These are phyloP conservation scores for Inonotus hispidus DNA, from an alignment of 1,284 basidiomycete genomes.

Conservation along the genomic window DNA sequence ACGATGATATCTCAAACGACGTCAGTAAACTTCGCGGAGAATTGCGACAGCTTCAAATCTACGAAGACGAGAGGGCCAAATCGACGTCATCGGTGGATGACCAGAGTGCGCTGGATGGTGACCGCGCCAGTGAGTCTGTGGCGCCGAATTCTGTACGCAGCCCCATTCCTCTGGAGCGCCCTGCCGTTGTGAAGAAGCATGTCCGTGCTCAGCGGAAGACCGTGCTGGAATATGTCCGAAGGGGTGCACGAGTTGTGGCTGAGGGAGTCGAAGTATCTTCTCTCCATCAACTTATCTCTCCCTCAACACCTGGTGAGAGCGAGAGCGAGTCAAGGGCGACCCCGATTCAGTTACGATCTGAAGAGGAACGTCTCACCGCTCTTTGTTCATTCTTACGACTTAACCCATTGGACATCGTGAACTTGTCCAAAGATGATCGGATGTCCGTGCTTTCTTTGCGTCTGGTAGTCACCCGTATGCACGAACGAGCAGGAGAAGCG, in stretches of 20 bases:
- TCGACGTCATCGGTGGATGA: constrained; percentile 19
- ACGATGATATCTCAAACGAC: constrained; percentile 34
- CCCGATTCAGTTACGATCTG: constrained; percentile 40
- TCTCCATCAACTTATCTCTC: constrained; percentile 27
- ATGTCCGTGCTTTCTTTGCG: constrained; percentile 51
- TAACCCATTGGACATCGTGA: constrained; percentile 43
- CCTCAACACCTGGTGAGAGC: not conserved
- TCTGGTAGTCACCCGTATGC: constrained; percentile 50
- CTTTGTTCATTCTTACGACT: constrained; percentile 56
- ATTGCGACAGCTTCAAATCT: constrained; percentile 43
- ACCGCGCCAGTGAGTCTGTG: constrained; percentile 23
- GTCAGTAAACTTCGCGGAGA: constrained; percentile 66
- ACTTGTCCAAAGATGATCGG: constrained; percentile 41
- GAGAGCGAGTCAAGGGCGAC: constrained; percentile 29
- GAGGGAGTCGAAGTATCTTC: constrained; percentile 50
- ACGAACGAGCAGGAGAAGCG: constrained; percentile 43
- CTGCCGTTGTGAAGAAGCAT: not conserved
- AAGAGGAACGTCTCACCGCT: constrained; percentile 48
- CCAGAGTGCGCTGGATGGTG: constrained; percentile 20
- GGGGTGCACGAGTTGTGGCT: constrained; percentile 59
- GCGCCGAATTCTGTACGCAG: constrained; percentile 30
- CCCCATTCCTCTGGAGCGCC: constrained; percentile 24
- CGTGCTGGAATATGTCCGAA: constrained; percentile 67
- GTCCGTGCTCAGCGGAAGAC: constrained; percentile 29
- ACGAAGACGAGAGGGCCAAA: constrained; percentile 14